Evolutionary conservation across 129 eudicot genomes (phyloP), one percentile per base, ranked within the genome.

Genomic region (Artemisia tridentata): DNA sequence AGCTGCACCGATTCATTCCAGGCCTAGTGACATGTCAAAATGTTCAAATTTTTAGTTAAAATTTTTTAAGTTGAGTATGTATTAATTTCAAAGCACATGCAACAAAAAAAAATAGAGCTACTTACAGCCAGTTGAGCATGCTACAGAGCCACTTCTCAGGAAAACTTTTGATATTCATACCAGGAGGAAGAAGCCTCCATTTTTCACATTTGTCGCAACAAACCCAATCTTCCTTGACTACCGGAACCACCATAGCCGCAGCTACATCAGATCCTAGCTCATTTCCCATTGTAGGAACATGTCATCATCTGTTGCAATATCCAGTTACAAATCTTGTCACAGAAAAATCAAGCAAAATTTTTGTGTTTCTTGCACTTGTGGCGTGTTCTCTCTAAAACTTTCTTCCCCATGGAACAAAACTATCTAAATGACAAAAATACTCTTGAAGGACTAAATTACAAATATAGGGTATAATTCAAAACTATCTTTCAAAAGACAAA

Each of bases 111-210:
- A 11, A 7, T 20, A 14, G 52, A 3, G 43, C n/a, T 3, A 81
- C 97, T 95, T 86, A 95, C 99, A 95, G 88, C 99, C 99, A 95
- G 79, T 84, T 54, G 34, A 85, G 96, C 99, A 90, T 86, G 80
- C 83, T 86, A 67, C 99, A 95, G 21, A 80, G 29, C 99, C 99
- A 95, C 66, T 84, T 90, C 41, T 90, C 87, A 16, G 99, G 96
- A 80, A 95, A 95, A 55, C 83, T 75, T n/a, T 78, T 50, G 2
- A 84, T 86, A 75, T 82, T 77, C 41, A 80, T 81, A 21, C 96
- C 97, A 79, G 80, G 86, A 69, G 99, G 99, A 65, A 95, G 89
- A 75, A 95, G 91, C 71, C 99, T 69, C 99, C 99, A 95, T 76
- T 80, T 81, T 63, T 82, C 76, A 70, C 99, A 95, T 76, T 86